Evolutionary conservation across 1,284 basidiomycete genomes (phyloP), one percentile per base, ranked within the genome.

Genomic region (Trametes polyzona): DNA sequence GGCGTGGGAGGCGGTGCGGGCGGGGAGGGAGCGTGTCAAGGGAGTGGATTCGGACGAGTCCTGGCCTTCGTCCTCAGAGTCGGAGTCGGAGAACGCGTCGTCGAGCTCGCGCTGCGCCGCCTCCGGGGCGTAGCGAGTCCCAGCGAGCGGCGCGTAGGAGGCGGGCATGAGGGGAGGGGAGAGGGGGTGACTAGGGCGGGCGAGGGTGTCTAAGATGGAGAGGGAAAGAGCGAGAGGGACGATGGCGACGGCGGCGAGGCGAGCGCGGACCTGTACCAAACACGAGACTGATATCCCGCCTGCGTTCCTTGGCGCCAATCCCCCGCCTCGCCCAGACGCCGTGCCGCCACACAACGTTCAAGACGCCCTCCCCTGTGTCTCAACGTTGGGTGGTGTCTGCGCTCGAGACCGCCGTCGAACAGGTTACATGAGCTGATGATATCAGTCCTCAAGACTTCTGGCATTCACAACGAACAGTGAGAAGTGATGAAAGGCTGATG

Each of bases 61-160:
- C 37, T 71, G 69, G 52, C 78, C 75, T 41, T 86, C 80, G 46
- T 84, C 78, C 50, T 83, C 81, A 9, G 78, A 76, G 43, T 78
- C 84, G 61, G n/a, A n/a, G n/a, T n/a, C n/a, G n/a, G n/a, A n/a
- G n/a, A 90, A 90, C 0, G 87, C 85, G 46, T 82, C 86, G 62
- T 87, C 79, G 58, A 90, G 78, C 69, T 90, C 88, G 52, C 78
- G 76, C 55, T 85, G 81, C 56, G 80, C 77, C 35, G 59, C 55
- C 66, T 86, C 80, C 16, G 59, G 65, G 46, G 69, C 65, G 48
- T 76, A 74, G 53, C 73, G 77, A 42, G 81, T 80, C 59, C 78
- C 82, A 44, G 79, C 76, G 30, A 87, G 70, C 35, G 78, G 77
- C 33, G 80, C 73, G 64, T 87, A 87, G 43, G 78, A 77, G 51